Conservation (phyloP, 129 eudicot genomes). For the Flaveria brownii region DNA sequence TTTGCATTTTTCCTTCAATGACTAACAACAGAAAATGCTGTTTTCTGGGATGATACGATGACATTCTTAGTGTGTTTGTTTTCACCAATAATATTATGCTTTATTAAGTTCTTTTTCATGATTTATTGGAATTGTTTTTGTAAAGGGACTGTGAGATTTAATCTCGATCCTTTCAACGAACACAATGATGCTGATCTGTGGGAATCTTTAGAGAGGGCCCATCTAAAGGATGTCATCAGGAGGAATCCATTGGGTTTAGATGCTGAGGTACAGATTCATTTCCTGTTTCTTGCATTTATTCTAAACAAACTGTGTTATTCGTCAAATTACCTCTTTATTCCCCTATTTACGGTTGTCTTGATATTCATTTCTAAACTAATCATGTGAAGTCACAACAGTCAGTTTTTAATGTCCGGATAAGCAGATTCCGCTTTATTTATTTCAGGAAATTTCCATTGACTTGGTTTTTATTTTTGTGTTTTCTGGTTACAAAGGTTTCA, state of each 20-base stretch:
- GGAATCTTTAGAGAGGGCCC: slow-evolving; percentile 97
- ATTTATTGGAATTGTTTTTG: slow-evolving; percentile 24
- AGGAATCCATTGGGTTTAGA: slow-evolving; percentile 85
- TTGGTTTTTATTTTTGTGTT: slow-evolving; percentile 12
- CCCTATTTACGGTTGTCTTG: not conserved
- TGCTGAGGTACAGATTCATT: slow-evolving; percentile 69
- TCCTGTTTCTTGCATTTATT: slow-evolving; percentile 10
- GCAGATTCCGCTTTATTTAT: not conserved
- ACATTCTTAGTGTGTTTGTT: not conserved
- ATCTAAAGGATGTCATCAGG: slow-evolving; percentile 81
- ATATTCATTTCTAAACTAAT: not conserved
- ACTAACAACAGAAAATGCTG: too few species aligned
- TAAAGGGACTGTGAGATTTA: slow-evolving; percentile 86
- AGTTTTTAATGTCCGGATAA: not conserved
- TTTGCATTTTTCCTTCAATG: not conserved
- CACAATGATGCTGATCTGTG: slow-evolving; percentile 94
- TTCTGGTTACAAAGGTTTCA: slow-evolving; percentile 52
- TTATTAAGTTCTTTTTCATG: slow-evolving; percentile 18
- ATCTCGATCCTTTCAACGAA: slow-evolving; percentile 93
- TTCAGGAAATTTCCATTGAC: not conserved
- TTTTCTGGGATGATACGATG: not conserved
- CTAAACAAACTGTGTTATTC: not conserved
- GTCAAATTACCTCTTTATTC: too few species aligned
- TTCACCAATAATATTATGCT: not conserved
- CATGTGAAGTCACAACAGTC: not conserved